Base-by-base conservation (phyloP, 2,329 filamentous ascomycete species). In the Biscogniauxia marginata region DNA sequence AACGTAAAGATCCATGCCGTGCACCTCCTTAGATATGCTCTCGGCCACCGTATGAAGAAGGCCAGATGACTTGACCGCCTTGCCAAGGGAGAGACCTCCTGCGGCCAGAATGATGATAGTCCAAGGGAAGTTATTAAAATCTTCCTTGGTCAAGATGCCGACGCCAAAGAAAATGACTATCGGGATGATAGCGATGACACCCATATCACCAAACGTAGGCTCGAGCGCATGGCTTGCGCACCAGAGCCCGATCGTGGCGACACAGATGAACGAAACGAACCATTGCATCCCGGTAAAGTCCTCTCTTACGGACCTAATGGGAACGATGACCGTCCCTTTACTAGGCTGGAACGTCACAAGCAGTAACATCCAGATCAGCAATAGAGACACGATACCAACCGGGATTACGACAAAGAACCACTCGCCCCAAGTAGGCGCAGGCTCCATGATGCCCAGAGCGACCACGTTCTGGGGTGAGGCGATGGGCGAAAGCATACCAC, bases 111-210 rank as follows among this genome's bases (percentile, higher is more conserved):
- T 98, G 74, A 99, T 97, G 74, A 99, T 99, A 19, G 96, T 99
- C 95, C 95, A 99, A 43, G 97, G 88, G 74, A 99, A 99, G 74
- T 99, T 99, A 79, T 99, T 99, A 72, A 99, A 99, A 75, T 99
- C 95, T 75, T 98, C 95, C 75, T 98, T 99, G 49, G 93, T 98
- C 25, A 99, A 80, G 63, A 98, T 93, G 9, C 95, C 95, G 1
- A 92, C 93, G 53, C 95, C 95, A 67, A 99, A 99, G 82, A 99
- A 99, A 45, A 97, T 80, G 3, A 96, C 89, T 51, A 99, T 88
- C 5, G 95, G 95, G 58, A 99, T 91, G 70, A 99, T 96, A 56
- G 95, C 96, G 45, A 99, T 90, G 52, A 99, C 93, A 52, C 95
- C 95, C 95, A 99, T 99, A 70, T 99, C 93, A 53, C 95, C 95